Evolutionary conservation across 2,329 filamentous ascomycete species (phyloP).

Genomic region (Pseudocercospora macadamiae): DNA sequence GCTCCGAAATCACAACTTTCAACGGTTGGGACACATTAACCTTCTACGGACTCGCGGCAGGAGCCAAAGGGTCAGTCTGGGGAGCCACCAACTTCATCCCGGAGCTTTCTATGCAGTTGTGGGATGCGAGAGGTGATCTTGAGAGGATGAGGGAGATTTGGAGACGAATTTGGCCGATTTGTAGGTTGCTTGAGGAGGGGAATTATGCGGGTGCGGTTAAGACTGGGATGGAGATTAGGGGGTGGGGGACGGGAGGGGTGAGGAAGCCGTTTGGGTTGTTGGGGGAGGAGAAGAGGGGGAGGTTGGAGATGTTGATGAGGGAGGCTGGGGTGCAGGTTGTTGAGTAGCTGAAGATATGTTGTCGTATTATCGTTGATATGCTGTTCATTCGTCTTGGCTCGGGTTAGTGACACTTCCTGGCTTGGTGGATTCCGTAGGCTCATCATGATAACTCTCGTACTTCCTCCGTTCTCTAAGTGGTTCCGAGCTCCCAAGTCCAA

Average conservation of each 20-base stretch:
- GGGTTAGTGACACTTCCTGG: too few species aligned
- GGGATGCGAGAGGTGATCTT: conserved; percentile 50
- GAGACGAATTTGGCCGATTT: conserved; percentile 54
- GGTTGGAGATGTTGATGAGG: conserved; percentile 44
- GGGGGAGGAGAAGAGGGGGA: conserved; percentile 36
- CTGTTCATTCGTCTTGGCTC: too few species aligned
- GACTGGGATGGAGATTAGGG: conserved; percentile 54
- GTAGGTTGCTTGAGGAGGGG: conserved; percentile 54
- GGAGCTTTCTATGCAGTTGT: conserved; percentile 53
- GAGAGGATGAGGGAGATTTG: conserved; percentile 51
- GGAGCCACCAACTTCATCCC: conserved; percentile 56
- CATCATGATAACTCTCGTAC: too few species aligned
- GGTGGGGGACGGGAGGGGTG: conserved; percentile 51
- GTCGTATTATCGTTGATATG: too few species aligned
- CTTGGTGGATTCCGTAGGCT: too few species aligned
- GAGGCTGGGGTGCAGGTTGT: conserved; percentile 39
- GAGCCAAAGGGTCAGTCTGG: conserved; percentile 56
- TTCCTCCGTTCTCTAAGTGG: too few species aligned
- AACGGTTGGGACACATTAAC: conserved; percentile 60
- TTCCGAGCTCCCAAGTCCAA: too few species aligned
- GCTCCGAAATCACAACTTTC: conserved; percentile 51
- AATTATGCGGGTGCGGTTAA: conserved; percentile 55
- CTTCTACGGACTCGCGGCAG: conserved; percentile 56
- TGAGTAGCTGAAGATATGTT: too few species aligned
- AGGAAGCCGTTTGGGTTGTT: conserved; percentile 54